Base-by-base conservation (phyloP, 371 early-diverging fungal species). In the Haplosporangium sp. region DNA sequence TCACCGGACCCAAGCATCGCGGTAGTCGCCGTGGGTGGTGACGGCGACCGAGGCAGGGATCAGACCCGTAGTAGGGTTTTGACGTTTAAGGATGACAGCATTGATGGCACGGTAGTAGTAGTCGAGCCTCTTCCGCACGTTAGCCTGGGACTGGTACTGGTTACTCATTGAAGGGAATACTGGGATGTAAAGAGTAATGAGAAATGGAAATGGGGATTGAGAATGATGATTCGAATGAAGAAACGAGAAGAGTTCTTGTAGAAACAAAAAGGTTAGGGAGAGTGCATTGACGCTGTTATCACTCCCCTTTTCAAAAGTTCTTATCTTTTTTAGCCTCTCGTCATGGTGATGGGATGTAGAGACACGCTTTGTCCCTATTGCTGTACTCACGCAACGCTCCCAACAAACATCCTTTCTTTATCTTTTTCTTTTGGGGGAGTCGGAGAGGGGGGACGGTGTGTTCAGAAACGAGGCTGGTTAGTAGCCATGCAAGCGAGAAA, bases 1-100 rank as follows among this genome's bases (percentile, higher is more conserved):
- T 69, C 87, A 93, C 93, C 94, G 86, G 54, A 95, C 95, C 96
- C 95, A 96, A 38, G 95, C 96, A 84, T 96, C 95, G 1, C 92
- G 86, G 68, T 96, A 95, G 81, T 96, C 93, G 43, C 95, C 95
- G 55, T 89, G 90, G 6, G 85, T 88, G 0, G 94, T 95, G 42
- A 96, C 90, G 40, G 96, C 95, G 7, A 94, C 94, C 4, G 94
- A 94, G 6, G 96, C 96, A 13, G 95, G 96, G 53, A 96, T 93
- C 83, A 94, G 82, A n/a, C 96, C 96, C 40, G 94, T 94, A 36
- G 88, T 90, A 8, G 95, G 89, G 73, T 95, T 91, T 75, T 95
- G 95, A 14, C 93, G 83, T 1, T 90, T 84, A 23, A 96, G 81
- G 67, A 95, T 94, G 29, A 94, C 91, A 43, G 90, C 83, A 20